A percentile compares a stretch with the other conserved stretches of the same genome.
Evolutionary conservation across 148 eudicot species (phyloP).

Genomic region (Dianthus caryophyllus): DNA sequence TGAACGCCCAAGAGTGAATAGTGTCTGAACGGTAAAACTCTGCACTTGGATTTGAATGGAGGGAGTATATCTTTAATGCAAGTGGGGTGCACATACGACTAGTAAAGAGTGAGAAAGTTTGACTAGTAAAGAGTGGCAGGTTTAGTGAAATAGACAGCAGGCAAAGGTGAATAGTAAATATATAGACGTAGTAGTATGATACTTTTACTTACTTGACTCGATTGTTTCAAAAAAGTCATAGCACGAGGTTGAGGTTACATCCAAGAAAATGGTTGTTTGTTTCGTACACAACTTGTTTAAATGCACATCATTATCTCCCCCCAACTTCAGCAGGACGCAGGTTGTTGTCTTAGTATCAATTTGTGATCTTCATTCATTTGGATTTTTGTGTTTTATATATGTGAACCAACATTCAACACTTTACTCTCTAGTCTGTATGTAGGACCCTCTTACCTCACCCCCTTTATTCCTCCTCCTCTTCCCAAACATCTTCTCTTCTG

Average conservation of each 20-base stretch:
- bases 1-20: no score
- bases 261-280: background rate
- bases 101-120: no score
- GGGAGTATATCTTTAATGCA: no score
- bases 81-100: no score
- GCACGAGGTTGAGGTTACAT: conserved; percentile 12
- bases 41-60: no score
- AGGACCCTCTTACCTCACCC: no score
- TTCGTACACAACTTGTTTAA: no score
- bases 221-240: conserved; percentile 13
- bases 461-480: no score
- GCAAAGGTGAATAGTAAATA: conserved; percentile 13
- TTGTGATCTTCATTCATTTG: background rate
- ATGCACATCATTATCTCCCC: background rate
- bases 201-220: background rate
- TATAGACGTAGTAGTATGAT: conserved; percentile 4
- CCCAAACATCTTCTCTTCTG: background rate
- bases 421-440: no score
- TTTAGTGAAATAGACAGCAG: conserved; percentile 14
- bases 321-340: conserved; percentile 3
- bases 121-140: no score
- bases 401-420: background rate
- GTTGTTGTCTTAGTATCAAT: background rate
- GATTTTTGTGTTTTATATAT: background rate
- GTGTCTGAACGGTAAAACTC: no score